phyloP scores from a whole-genome alignment of 345 rosid species.

The Euphorbia pulcherrima region DNA sequence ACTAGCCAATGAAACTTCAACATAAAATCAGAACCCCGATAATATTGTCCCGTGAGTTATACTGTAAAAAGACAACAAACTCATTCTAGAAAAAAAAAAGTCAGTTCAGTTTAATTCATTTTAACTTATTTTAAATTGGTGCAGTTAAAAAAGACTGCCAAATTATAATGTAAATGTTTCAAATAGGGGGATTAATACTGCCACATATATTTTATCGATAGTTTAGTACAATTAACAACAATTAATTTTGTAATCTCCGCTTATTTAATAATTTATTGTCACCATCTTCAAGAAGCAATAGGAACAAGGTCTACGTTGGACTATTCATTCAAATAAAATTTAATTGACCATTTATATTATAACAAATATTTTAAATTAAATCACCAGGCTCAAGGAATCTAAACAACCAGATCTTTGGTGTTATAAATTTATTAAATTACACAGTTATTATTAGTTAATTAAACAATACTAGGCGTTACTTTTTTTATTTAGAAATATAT shows the following conservation, averaged over 20 bases:
- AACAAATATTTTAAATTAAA: not conserved
- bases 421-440: not conserved
- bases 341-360: constrained; percentile 21
- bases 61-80: not conserved
- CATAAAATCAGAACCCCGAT: not conserved
- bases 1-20: not conserved
- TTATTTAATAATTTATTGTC: constrained; percentile 16
- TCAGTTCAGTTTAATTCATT: too few relatives aligned
- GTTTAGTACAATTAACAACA: not conserved
- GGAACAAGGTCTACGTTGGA: constrained; percentile 24
- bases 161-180: not conserved
- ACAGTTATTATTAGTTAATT: too few relatives aligned
- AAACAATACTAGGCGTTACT: too few relatives aligned
- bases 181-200: not conserved
- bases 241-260: constrained; percentile 28
- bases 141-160: too few relatives aligned
- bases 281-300: constrained; percentile 30
- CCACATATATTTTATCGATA: not conserved
- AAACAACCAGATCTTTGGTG: constrained; percentile 4
- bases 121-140: too few relatives aligned
- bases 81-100: too few relatives aligned
- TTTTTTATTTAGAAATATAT: too few relatives aligned
- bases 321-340: constrained; percentile 17
- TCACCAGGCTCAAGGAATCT: constrained; percentile 16
- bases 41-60: not conserved